These are phyloP conservation scores for Tetrastigma voinierianum DNA, from an alignment of 164 flowering plant genomes.

Conservation along the genomic window DNA sequence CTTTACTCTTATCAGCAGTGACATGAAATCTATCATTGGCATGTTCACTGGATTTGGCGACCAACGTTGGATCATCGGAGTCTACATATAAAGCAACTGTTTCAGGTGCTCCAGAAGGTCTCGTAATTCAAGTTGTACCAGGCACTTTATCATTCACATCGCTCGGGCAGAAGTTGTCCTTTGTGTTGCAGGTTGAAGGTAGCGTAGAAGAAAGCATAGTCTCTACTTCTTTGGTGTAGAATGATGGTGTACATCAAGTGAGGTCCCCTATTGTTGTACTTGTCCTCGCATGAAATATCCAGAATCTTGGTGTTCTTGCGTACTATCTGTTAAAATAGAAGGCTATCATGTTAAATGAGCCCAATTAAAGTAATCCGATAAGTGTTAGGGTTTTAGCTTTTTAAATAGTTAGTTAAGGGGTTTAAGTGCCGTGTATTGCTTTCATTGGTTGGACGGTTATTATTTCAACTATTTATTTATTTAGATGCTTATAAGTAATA, in stretches of 20 bases:
- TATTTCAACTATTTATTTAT: too few species aligned
- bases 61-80: constrained; percentile 5
- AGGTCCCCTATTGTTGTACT: constrained; percentile 20
- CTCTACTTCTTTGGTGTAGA: constrained; percentile 16
- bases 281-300: too few species aligned
- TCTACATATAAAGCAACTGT: constrained; percentile 7
- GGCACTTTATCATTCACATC: constrained; percentile 10
- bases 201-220: not conserved
- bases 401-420: too few species aligned
- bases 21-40: not conserved
- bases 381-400: too few species aligned
- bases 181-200: constrained; percentile 5
- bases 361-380: too few species aligned
- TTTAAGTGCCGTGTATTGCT: too few species aligned
- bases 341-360: too few species aligned
- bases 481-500: too few species aligned
- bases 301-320: too few species aligned
- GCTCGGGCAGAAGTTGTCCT: constrained; percentile 10
- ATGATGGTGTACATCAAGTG: constrained; percentile 17
- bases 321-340: too few species aligned
- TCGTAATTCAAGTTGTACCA: constrained; percentile 14
- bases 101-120: not conserved
- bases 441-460: too few species aligned
- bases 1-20: not conserved
- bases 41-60: not conserved